A percentile compares a stretch with the other conserved stretches of the same genome.
Evolutionary conservation across 352 stramenopile species (phyloP).

Genomic region (Pythium brassicae): DNA sequence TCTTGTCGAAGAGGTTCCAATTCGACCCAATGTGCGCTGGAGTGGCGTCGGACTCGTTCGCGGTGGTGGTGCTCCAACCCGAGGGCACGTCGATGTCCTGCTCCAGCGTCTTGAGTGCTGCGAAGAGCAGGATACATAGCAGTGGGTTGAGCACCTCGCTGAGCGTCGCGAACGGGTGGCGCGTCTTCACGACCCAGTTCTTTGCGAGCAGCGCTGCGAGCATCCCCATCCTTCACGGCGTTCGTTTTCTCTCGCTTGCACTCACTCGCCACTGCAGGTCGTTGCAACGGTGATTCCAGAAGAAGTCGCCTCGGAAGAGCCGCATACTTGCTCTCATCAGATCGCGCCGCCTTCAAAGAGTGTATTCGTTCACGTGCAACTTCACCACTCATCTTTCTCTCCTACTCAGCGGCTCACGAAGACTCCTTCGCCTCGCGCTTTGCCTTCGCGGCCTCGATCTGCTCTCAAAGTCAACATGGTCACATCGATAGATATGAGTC

Average conservation of each 20-base stretch:
- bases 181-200: conserved; percentile 72
- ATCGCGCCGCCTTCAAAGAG: too few species aligned
- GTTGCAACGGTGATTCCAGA: too few species aligned
- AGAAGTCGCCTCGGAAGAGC: too few species aligned
- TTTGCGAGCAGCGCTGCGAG: conserved; percentile 55
- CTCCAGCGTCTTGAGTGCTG: conserved; percentile 56
- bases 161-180: conserved; percentile 53
- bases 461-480: background rate
- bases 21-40: conserved; percentile 18
- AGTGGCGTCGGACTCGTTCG: conserved; percentile 26
- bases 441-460: conserved; percentile 77
- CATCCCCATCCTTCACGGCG: background rate
- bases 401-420: background rate
- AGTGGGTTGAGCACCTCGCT: conserved; percentile 67
- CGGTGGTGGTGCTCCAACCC: conserved; percentile 34
- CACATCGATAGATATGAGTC: conserved; percentile 2
- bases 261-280: too few species aligned
- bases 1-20: conserved; percentile 41
- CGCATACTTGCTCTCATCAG: too few species aligned
- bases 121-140: conserved; percentile 72
- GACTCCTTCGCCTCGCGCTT: conserved; percentile 57
- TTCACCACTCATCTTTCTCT: background rate
- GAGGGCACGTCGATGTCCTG: conserved; percentile 37
- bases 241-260: too few species aligned
- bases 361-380: background rate